Conservation (phyloP, 164 flowering plant species). For the Santalum album region DNA sequence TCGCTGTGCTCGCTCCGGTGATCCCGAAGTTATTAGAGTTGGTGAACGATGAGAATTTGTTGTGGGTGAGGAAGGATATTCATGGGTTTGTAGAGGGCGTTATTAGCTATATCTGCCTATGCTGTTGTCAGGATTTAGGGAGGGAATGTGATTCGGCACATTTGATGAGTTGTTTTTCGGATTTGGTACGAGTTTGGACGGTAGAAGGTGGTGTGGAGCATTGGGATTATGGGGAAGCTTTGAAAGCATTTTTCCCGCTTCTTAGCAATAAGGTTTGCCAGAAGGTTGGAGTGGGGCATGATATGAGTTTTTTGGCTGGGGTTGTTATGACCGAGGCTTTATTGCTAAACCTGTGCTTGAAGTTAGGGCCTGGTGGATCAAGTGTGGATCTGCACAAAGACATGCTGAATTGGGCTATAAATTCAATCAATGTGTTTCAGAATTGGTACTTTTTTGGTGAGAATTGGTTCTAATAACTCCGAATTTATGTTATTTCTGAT, state of each 20-base stretch:
- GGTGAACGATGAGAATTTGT: constrained; percentile 1
- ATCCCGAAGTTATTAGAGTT: constrained; percentile 18
- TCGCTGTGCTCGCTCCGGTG: constrained; percentile 27
- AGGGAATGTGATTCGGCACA: constrained; percentile 4
- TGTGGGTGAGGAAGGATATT: constrained; percentile 13
- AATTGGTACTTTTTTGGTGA: not conserved
- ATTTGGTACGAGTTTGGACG: constrained; percentile 16
- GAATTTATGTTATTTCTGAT: no score
- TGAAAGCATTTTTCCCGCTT: constrained; percentile 12
- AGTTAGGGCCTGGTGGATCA: not conserved
- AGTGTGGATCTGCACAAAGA: not conserved
- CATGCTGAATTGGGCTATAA: not conserved
- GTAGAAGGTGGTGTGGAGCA: not conserved
- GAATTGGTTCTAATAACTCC: not conserved
- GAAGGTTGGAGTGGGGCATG: not conserved
- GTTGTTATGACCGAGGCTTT: not conserved
- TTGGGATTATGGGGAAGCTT: not conserved
- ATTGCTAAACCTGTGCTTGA: not conserved
- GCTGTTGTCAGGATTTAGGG: constrained; percentile 9
- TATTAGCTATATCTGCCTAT: constrained; percentile 24
- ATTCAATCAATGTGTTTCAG: not conserved
- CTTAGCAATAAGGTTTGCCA: not conserved
- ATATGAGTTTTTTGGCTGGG: not conserved
- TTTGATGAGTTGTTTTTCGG: constrained; percentile 6
- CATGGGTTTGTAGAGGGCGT: constrained; percentile 22